Percentiles rank a stretch among this genome's conserved stretches.
Conservation (phyloP, 495 filamentous ascomycete species). For the Oleoguttula mirabilis region DNA sequence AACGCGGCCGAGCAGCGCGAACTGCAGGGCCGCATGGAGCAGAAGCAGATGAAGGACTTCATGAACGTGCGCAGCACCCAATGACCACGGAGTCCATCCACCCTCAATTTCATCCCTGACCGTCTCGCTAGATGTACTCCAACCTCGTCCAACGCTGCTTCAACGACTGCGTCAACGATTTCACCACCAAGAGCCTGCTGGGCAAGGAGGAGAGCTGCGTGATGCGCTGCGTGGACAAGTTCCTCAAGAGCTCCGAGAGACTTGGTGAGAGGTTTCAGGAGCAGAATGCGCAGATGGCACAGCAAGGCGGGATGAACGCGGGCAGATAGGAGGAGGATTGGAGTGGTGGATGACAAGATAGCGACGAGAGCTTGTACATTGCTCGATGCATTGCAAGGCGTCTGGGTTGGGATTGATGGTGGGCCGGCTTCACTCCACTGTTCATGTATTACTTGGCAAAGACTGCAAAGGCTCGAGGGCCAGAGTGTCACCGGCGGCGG, state of each 20-base stretch:
- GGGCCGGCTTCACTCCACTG: too few species aligned
- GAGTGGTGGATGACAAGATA: too few species aligned
- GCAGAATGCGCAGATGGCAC: conserved; percentile 78
- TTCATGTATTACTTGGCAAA: too few species aligned
- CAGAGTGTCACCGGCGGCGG: too few species aligned
- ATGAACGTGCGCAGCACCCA: conserved; percentile 65
- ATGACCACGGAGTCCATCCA: conserved; percentile 3
- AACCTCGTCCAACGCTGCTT: conserved; percentile 93
- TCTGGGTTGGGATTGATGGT: background rate
- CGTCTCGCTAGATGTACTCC: conserved; percentile 67
- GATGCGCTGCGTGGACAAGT: conserved; percentile 88
- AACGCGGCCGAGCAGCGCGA: conserved; percentile 76
- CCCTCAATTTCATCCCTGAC: background rate
- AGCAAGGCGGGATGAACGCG: conserved; percentile 37
- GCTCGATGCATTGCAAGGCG: background rate
- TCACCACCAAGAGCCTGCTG: conserved; percentile 88
- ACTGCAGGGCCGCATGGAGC: conserved; percentile 82
- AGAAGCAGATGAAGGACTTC: conserved; percentile 96
- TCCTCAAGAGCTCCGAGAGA: conserved; percentile 73
- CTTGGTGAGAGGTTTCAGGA: conserved; percentile 88
- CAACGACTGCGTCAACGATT: conserved; percentile 93
- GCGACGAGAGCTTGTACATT: background rate
- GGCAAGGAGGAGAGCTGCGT: conserved; percentile 80
- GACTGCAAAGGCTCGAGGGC: too few species aligned
- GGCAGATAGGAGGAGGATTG: conserved; percentile 5